These are phyloP conservation scores for Carallia brachiata DNA, from an alignment of 345 rosid genomes.

Conservation along the genomic window DNA sequence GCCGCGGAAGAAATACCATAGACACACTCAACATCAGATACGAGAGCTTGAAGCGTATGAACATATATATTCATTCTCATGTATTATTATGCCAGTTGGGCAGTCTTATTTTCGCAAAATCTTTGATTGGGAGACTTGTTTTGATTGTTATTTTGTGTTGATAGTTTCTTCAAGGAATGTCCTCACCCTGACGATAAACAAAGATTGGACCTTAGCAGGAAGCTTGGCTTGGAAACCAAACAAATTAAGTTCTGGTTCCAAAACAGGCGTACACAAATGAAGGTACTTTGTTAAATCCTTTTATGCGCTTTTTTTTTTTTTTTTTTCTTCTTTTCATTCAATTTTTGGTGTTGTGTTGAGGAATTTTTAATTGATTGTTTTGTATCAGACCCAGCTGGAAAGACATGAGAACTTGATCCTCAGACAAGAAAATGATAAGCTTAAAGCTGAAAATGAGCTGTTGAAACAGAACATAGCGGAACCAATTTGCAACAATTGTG, in stretches of 20 bases:
- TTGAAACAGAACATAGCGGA: slow-evolving; percentile 46
- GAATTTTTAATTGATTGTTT: not conserved
- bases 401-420: slow-evolving; percentile 62
- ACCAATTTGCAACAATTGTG: slow-evolving; percentile 62
- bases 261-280: slow-evolving; percentile 74
- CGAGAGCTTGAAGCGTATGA: slow-evolving; percentile 73
- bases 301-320: not conserved
- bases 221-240: slow-evolving; percentile 48
- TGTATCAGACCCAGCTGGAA: slow-evolving; percentile 65
- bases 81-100: slow-evolving; percentile 1
- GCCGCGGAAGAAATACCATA: slow-evolving; percentile 55
- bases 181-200: slow-evolving; percentile 79
- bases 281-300: slow-evolving; percentile 37
- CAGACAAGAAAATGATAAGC: slow-evolving; percentile 61
- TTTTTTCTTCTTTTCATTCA: too few relatives aligned
- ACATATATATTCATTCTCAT: not conserved
- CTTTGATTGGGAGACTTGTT: not conserved
- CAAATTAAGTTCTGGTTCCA: slow-evolving; percentile 89
- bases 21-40: slow-evolving; percentile 73
- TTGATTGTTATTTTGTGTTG: slow-evolving; percentile 5
- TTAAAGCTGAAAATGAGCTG: slow-evolving; percentile 56
- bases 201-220: slow-evolving; percentile 51
- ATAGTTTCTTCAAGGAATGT: slow-evolving; percentile 58
- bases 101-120: not conserved
- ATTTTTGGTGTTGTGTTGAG: not conserved